Base-by-base conservation (phyloP, 139 green algal species). In the Gonium pectorale region DNA sequence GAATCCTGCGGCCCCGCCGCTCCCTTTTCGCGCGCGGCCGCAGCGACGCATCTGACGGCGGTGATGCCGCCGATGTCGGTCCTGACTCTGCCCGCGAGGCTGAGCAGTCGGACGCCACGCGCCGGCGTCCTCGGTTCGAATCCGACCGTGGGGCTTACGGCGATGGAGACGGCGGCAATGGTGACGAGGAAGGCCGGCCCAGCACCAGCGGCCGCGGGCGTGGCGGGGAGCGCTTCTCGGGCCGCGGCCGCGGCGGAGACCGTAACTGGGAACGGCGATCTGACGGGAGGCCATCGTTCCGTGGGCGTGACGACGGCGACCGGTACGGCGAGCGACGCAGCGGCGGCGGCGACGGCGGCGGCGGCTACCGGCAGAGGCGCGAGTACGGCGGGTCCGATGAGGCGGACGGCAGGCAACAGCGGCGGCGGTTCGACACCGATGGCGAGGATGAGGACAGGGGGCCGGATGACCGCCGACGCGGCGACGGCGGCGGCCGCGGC, bases 121-220 rank as follows among this genome's bases (percentile, higher is more conserved):
- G n/a, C n/a, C n/a, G n/a, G n/a, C n/a, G n/a, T n/a, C n/a, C n/a
- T n/a, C n/a, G n/a, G n/a, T n/a, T n/a, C n/a, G n/a, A n/a, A n/a
- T n/a, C n/a, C n/a, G n/a, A n/a, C n/a, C n/a, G n/a, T n/a, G n/a
- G n/a, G n/a, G n/a, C n/a, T n/a, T n/a, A 54, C 67, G 67, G 33
- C 67, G 41, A 74, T 54, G 40, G 40, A 21, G 29, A 40, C 31
- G 51, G 35, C n/a, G 51, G 22, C 24, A 35, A 27, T 22, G 72
- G 38, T 31, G 46, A 33, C 22, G 70, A 26, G 0, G 31, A 44
- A 27, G 15, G 5, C 35, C 27, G 72, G 9, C 72, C 73, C 3
- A 82, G 75, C 59, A 82, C 59, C 60, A 82, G 75, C 59, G 43
- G 70, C 27, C 41, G 51, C 31, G 56, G 26, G 31, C 9, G 74